Conservation (phyloP, 164 flowering plant species). For the Saururus chinensis region DNA sequence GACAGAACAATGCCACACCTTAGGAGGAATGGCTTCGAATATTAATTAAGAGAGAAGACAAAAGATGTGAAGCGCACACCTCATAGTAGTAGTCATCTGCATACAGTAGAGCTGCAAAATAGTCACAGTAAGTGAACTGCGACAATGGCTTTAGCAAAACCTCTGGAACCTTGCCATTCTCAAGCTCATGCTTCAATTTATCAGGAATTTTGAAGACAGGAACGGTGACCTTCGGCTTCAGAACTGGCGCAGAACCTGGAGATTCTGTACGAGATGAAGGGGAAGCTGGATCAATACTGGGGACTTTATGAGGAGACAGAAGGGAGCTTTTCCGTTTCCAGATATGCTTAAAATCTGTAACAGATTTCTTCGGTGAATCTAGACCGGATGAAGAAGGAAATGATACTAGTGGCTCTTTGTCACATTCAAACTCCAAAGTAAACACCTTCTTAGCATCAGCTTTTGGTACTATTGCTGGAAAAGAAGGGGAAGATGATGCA, state of each 20-base stretch:
- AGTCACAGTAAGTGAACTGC: not conserved
- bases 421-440: too few relatives aligned
- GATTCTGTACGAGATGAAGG: not conserved
- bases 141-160: slow-evolving; percentile 19
- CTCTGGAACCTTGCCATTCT: slow-evolving; percentile 20
- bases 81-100: not conserved
- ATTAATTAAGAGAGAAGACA: not conserved
- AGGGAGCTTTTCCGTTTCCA: not conserved
- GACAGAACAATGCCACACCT: too few relatives aligned
- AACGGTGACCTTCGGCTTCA: slow-evolving; percentile 3
- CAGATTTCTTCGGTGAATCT: too few relatives aligned
- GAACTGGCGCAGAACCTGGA: not conserved
- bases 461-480: not conserved
- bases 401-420: too few relatives aligned
- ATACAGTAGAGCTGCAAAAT: not conserved
- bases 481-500: not conserved
- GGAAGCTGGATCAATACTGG: not conserved
- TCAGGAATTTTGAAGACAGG: slow-evolving; percentile 17
- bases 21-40: too few relatives aligned
- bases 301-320: not conserved
- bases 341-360: not conserved
- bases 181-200: slow-evolving; percentile 11
- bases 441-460: not conserved
- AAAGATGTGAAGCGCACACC: not conserved
- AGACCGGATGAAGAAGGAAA: too few relatives aligned